phyloP scores from a whole-genome alignment of 108 stramenopile genomes.

The Cylindrotheca closterium region DNA sequence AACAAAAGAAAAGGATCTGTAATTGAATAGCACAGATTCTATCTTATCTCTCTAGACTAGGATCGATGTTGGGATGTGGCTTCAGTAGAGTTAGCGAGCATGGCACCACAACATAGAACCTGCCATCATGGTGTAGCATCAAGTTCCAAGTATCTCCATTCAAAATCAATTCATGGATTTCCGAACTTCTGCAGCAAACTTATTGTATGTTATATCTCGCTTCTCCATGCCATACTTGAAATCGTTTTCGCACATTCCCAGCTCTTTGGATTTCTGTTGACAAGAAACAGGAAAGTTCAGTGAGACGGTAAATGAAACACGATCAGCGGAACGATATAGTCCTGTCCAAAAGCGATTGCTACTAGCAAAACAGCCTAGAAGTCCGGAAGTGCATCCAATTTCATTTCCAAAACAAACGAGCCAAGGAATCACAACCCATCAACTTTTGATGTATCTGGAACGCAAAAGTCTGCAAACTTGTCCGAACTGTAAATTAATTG shows the following conservation, averaged over 20 bases:
- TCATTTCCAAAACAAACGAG: neutral
- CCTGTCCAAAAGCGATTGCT: too few relatives aligned
- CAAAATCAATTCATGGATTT: constrained; percentile 27
- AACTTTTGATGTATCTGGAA: constrained; percentile 1
- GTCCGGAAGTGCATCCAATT: neutral
- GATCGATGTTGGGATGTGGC: too few relatives aligned
- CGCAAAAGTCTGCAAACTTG: neutral
- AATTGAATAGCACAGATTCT: too few relatives aligned
- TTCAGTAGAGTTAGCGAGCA: too few relatives aligned
- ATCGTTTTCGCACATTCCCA: constrained; percentile 48
- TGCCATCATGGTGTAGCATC: too few relatives aligned
- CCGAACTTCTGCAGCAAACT: constrained; percentile 9
- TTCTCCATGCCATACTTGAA: constrained; percentile 65
- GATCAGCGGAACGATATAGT: too few relatives aligned
- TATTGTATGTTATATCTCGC: constrained; percentile 35
- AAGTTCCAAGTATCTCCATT: too few relatives aligned
- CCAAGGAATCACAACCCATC: constrained; percentile 6
- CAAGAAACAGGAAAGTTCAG: neutral
- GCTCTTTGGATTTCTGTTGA: constrained; percentile 42
- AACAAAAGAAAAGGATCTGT: too few relatives aligned
- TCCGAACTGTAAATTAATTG: neutral
- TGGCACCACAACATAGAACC: too few relatives aligned
- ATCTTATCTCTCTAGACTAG: too few relatives aligned
- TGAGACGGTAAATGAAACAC: neutral
- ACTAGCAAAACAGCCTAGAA: too few relatives aligned